Base-by-base conservation (phyloP, 345 rosid genomes). In the Bretschneidera sinensis region DNA sequence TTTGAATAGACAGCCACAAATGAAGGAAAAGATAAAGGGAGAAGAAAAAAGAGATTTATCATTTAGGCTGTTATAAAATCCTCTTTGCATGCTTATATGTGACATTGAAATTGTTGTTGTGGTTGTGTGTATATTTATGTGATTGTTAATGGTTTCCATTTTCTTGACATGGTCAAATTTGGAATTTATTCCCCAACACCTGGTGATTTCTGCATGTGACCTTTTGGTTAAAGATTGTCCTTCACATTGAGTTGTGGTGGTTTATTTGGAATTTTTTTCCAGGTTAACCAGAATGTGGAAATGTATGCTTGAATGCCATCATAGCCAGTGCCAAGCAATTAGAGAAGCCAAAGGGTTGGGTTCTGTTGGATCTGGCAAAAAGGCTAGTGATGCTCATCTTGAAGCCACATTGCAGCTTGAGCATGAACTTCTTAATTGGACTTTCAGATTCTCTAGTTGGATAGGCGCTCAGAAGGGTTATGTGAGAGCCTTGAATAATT, bases 241-340 rank as follows among this genome's bases (percentile, higher is more conserved):
- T 39, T 39, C 45, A 39, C n/a, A n/a, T n/a, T n/a, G n/a, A n/a
- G n/a, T n/a, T n/a, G n/a, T n/a, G n/a, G n/a, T 39, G 16, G 4
- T 14, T 39, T 13, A 7, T 39, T 39, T 39, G 45, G 2, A 39
- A 7, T 39, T 9, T 1, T 13, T 39, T 39, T 39, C 2, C 78
- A 95, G 99, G 81, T 77, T 95, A 60, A 81, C 76, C 22, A 82
- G 85, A 81, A 95, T 95, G 99, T 95, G 99, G 99, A 95, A 70
- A 75, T 52, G 73, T 7, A 88, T 95, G 96, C 92, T 86, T 17
- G 94, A 86, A 43, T 95, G 99, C 64, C 98, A 95, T 71, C 91
- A 63, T 18, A 76, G 21, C 72, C 99, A 91, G 74, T 85, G 84
- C 63, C 83, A 67, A 58, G 90, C 84, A 34, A 76, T 95, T 54